Conservation (phyloP, 208 protist genomes). For the Naegleria fowleri region DNA sequence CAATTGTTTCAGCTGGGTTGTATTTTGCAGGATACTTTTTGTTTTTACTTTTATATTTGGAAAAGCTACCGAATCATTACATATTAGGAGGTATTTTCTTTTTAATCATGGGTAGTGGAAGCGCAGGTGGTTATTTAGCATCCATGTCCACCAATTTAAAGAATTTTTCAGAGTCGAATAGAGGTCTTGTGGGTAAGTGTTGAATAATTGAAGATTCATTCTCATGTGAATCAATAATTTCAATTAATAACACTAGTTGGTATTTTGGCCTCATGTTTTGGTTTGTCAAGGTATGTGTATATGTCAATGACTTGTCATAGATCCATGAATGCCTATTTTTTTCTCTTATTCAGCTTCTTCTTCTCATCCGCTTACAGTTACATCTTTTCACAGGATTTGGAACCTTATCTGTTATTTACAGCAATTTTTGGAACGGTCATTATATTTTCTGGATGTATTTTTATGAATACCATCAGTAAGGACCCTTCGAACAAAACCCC, state of each 20-base stretch:
- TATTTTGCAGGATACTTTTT: slow-evolving; percentile 20
- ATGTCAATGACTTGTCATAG: no score
- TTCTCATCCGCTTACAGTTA: background rate
- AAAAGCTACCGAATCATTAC: background rate
- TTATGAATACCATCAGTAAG: background rate
- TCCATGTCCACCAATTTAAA: background rate
- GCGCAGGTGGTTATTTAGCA: background rate
- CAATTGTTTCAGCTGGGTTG: background rate
- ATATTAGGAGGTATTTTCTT: background rate
- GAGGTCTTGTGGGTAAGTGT: background rate
- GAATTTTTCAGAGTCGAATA: slow-evolving; percentile 1
- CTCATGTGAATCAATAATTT: no score
- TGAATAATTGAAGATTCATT: no score
- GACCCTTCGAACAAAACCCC: no score
- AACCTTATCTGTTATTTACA: background rate
- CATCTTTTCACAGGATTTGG: background rate
- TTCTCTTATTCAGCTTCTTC: background rate
- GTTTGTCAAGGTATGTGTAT: background rate
- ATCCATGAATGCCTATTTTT: no score
- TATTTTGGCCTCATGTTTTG: background rate
- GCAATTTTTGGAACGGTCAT: background rate
- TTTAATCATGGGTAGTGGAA: background rate
- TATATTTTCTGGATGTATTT: background rate
- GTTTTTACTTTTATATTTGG: background rate
- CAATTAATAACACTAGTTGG: background rate